Conservation (phyloP, 108 stramenopile genomes). For the Cyclostephanos invisitatus region DNA sequence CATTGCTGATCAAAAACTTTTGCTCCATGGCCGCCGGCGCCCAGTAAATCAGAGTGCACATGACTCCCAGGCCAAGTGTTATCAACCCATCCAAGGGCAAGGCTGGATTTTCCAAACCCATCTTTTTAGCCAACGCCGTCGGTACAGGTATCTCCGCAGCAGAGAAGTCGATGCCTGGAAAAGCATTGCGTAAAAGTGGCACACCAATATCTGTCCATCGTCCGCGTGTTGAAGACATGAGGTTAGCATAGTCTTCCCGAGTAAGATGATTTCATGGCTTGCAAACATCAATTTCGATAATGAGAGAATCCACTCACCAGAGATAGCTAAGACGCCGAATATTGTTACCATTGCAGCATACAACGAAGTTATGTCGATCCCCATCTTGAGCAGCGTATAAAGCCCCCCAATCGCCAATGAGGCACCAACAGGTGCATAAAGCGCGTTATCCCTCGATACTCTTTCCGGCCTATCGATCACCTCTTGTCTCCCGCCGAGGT, state of each 20-base stretch:
- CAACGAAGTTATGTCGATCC: slow-evolving; percentile 35
- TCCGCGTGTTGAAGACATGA: background rate
- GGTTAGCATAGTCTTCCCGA: background rate
- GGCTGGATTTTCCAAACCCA: slow-evolving; percentile 19
- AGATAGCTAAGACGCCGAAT: slow-evolving; percentile 42
- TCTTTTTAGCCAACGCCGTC: slow-evolving; percentile 22
- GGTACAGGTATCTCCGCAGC: slow-evolving; percentile 27
- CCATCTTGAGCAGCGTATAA: slow-evolving; percentile 42
- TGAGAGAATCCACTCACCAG: background rate
- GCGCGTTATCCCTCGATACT: slow-evolving; percentile 40
- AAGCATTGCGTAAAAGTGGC: slow-evolving; percentile 31
- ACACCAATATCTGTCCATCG: slow-evolving; percentile 31
- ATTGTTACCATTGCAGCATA: slow-evolving; percentile 40
- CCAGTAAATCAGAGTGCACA: slow-evolving; percentile 43
- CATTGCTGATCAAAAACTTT: slow-evolving; percentile 30
- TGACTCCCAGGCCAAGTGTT: slow-evolving; percentile 39
- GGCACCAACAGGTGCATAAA: slow-evolving; percentile 45
- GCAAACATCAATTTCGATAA: background rate
- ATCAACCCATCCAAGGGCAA: slow-evolving; percentile 42
- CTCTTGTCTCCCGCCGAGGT: slow-evolving; percentile 39
- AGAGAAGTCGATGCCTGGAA: slow-evolving; percentile 30
- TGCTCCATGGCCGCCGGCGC: slow-evolving; percentile 37
- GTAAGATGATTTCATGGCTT: background rate
- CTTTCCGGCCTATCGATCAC: slow-evolving; percentile 41
- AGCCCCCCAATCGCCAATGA: slow-evolving; percentile 35